Evolutionary conservation across 768 basidiomycete species (phyloP), one percentile per base, ranked within the genome.

Genomic region (Aureoboletus auriporus): DNA sequence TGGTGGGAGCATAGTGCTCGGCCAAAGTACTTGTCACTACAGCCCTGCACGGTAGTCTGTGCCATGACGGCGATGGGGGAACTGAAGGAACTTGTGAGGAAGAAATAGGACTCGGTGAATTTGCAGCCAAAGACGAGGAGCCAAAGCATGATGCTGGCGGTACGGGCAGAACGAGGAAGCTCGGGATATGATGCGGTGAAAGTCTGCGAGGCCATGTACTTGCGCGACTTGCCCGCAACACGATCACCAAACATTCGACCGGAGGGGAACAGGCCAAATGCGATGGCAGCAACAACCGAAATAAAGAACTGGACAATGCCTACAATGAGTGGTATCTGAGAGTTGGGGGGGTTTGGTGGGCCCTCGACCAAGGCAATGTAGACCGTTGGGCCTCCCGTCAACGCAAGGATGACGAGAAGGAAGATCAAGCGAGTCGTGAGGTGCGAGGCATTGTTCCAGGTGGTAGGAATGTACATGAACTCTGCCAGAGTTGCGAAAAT

Each of bases 201-300:
- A 0, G 96, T 98, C 68, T 99, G 96, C 16, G 91, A 94, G 34
- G 96, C 96, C 77, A 99, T 85, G 67, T 97, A 97, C 70, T 97
- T 98, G 61, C 96, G 80, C n/a, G 87, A 81, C 70, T 96, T 97
- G 59, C 95, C 92, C 6, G 93, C 90, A 6, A 99, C 96, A 51
- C 95, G 86, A 64, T 99, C 96, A 35, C 96, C 96, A 65, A 99
- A 98, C 91, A 99, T 95, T 42, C 95, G 81, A 6, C 95, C 96
- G 0, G 93, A 95, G 0, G 96, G 96, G 51, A 99, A 80, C 60
- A 93, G 73, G 45, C 84, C 84, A 70, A 98, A 99, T 1, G 82
- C 75, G 48, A 92, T 43, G 27, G 93, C 93, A 41, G 83, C 88
- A 16, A 86, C 73, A 40, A 91, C 83, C 12, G 94, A 92, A 51